Base-by-base conservation (phyloP, 805 yeast species). In the Saccharomycopsis vini region DNA sequence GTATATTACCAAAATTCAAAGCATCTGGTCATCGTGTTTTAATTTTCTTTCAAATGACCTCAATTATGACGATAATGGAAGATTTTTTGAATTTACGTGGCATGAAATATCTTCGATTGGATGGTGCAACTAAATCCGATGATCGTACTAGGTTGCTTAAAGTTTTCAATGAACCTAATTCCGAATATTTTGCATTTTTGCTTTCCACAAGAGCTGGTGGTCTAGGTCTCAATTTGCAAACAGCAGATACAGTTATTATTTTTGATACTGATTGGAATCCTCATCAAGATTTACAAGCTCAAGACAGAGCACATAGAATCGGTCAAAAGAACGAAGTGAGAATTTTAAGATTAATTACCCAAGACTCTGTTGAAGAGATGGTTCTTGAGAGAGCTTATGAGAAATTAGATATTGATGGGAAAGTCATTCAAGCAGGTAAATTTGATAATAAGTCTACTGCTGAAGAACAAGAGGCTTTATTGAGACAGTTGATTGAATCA, bases 181-280 rank as follows among this genome's bases (percentile, higher is more conserved):
- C 90, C 6, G 87, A 80, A 3, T 82, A 80, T 56, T 84, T 84
- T 62, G 79, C 86, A 51, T 84, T 84, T 67, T 64, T 84, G 47
- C 65, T 84, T 47, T 81, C 90, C 1, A 84, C 94, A 0, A 78
- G 94, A 69, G 94, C 94, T 42, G 94, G 94, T 72, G 94, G 94
- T 52, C 73, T 84, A 55, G 94, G 94, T 57, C 71, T 84, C 56
- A 84, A 84, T 61, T 74, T 84, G 60, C 94, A 84, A 65, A 82
- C 89, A 21, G 94, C 94, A 3, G 94, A 84, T 59, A 84, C 94
- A 0, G 94, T 84, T 46, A 77, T 84, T 50, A 84, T 84, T 50
- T 84, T 83, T 59, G 94, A 84, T 60, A 81, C 90, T 13, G 94
- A 84, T 65, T 84, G 94, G 94, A 84, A 84, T 58, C 94, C 94